A percentile compares a stretch with the other conserved stretches of the same genome.
These are phyloP conservation scores for Exsudoporus frostii DNA, from an alignment of 768 basidiomycete species.

Conservation along the genomic window DNA sequence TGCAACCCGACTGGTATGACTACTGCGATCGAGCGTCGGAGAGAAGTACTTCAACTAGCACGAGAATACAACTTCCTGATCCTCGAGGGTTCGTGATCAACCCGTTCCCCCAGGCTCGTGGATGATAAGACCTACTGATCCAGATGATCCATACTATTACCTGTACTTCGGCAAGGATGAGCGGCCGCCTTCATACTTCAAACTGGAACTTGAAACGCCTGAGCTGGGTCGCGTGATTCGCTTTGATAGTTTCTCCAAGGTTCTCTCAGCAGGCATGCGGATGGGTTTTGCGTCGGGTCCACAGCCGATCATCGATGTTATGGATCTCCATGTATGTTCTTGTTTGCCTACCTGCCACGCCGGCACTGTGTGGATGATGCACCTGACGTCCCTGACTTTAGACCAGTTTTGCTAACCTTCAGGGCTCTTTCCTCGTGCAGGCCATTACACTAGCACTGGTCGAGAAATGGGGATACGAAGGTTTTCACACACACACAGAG, in stretches of 20 bases:
- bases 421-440: slow-evolving; percentile 63
- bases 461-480: slow-evolving; percentile 70
- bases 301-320: slow-evolving; percentile 56
- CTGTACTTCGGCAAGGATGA: slow-evolving; percentile 68
- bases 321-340: slow-evolving; percentile 63
- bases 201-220: slow-evolving; percentile 64
- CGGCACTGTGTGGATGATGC: not conserved
- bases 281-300: slow-evolving; percentile 84
- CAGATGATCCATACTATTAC: slow-evolving; percentile 80
- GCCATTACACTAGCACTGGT: slow-evolving; percentile 57
- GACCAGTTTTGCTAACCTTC: slow-evolving; percentile 68
- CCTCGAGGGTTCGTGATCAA: slow-evolving; percentile 61
- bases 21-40: slow-evolving; percentile 62
- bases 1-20: slow-evolving; percentile 87
- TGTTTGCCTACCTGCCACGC: slow-evolving; percentile 15
- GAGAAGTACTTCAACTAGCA: slow-evolving; percentile 69
- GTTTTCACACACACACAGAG: slow-evolving; percentile 66
- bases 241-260: slow-evolving; percentile 88
- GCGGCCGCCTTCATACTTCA: slow-evolving; percentile 76
- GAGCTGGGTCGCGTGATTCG: slow-evolving; percentile 78
- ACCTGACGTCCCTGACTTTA: slow-evolving; percentile 29
- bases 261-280: slow-evolving; percentile 72
- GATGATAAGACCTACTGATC: not conserved
- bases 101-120: not conserved
- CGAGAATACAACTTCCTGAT: slow-evolving; percentile 76